Base-by-base conservation (phyloP, 2,329 filamentous ascomycete genomes). In the Alternaria sp. region DNA sequence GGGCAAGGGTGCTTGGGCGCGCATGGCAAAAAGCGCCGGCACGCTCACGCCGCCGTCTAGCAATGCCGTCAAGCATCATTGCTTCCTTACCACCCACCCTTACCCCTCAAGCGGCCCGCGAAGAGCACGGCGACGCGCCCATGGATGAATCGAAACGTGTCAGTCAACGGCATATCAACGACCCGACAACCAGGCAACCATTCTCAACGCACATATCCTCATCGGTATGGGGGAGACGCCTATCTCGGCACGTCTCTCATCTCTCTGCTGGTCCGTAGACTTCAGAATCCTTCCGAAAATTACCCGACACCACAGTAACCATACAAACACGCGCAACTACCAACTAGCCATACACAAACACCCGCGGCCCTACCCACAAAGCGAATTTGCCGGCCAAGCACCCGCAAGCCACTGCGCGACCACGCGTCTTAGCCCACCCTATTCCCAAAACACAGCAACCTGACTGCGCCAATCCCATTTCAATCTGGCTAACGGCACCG, bases 71-170 rank as follows among this genome's bases (percentile, higher is more conserved):
- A 57, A 59, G 58, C 52, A 54, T 56, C 49, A 26, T 52, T 54
- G 41, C 36, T n/a, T 29, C 39, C 29, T 53, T 56, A 57, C 54
- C 45, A 61, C n/a, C n/a, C n/a, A 17, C 17, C 39, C 29, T 53
- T 56, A 57, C 54, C 45, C 59, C 60, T 60, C 54, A 63, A 44
- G 34, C 42, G 39, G 11, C 42, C 48, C 50, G 21, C 29, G 39
- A 46, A 63, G 51, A 39, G 29, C 54, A 55, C 53, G 44, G 64
- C 66, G 64, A 66, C 53, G 51, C 66, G 67, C 67, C 62, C 24
- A 37, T 28, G 14, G 26, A 44, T 37, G 56, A 53, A 45, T 58
- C 37, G 50, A 50, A 49, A 54, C 48, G 28, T 52, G 17, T 31
- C 48, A 40, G 49, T 37, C 45, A 28, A 34, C 53, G 49, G 49